Evolutionary conservation across 2,329 filamentous ascomycete species (phyloP).

Genomic region (Arachnomyces sp.): DNA sequence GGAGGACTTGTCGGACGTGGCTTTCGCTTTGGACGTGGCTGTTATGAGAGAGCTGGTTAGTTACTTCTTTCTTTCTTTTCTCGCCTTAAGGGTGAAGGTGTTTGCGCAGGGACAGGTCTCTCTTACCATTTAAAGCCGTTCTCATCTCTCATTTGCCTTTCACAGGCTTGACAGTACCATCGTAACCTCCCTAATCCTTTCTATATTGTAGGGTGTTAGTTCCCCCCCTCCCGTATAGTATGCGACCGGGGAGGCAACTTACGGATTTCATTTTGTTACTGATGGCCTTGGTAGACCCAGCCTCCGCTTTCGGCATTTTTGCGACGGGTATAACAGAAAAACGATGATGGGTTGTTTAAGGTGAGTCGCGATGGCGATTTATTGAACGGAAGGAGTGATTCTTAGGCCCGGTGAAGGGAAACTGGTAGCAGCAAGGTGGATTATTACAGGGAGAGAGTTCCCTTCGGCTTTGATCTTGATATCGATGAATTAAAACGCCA

Average conservation of each 20-base stretch:
- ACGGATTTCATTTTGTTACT: conserved; percentile 77
- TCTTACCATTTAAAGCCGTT: conserved; percentile 69
- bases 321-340: too few species aligned
- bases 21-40: conserved; percentile 74
- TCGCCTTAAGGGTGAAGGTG: not conserved
- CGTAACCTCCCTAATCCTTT: conserved; percentile 63
- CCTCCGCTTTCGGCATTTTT: conserved; percentile 84
- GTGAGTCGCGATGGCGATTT: too few species aligned
- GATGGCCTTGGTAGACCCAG: conserved; percentile 82
- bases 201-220: conserved; percentile 12
- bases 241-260: conserved; percentile 45
- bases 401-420: too few species aligned
- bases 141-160: conserved; percentile 68
- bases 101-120: not conserved
- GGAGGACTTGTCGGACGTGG: conserved; percentile 81
- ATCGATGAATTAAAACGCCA: not conserved
- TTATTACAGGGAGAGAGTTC: too few species aligned
- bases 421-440: too few species aligned
- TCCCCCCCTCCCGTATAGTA: not conserved
- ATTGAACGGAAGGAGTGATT: too few species aligned
- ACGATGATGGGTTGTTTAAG: too few species aligned
- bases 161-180: conserved; percentile 85
- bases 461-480: too few species aligned
- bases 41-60: conserved; percentile 7
- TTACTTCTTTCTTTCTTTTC: too few species aligned